These are phyloP conservation scores for Hymenoscyphus salicellus DNA, from an alignment of 2,329 filamentous ascomycete species.

Conservation along the genomic window DNA sequence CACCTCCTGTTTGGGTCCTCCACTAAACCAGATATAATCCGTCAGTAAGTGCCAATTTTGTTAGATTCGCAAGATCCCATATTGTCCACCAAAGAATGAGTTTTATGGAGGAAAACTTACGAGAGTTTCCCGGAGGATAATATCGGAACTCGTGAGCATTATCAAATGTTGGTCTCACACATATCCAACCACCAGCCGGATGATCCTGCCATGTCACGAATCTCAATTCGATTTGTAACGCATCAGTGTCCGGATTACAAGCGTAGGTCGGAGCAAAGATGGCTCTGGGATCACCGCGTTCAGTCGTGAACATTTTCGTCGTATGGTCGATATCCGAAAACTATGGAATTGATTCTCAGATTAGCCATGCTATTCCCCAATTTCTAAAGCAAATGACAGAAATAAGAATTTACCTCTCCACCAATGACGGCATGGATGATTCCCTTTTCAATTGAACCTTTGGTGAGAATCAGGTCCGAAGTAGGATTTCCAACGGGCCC, in stretches of 20 bases:
- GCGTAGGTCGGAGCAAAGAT: conserved; percentile 42
- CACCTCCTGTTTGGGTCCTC: conserved; percentile 9
- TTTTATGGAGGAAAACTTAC: conserved; percentile 27
- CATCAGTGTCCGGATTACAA: conserved; percentile 43
- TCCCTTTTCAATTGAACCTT: conserved; percentile 39
- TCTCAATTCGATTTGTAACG: conserved; percentile 39
- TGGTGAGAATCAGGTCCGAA: conserved; percentile 39
- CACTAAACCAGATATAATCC: not conserved
- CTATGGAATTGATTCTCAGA: conserved; percentile 32
- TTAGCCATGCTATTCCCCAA: not conserved
- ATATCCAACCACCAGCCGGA: conserved; percentile 38
- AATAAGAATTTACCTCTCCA: conserved; percentile 39
- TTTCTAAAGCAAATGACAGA: not conserved
- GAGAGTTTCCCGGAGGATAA: conserved; percentile 41
- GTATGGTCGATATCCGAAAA: conserved; percentile 45
- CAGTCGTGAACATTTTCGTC: conserved; percentile 49
- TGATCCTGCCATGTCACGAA: conserved; percentile 36
- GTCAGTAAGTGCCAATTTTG: not conserved
- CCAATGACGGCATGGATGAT: conserved; percentile 43
- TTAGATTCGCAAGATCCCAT: too few species aligned
- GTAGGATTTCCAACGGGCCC: conserved; percentile 40
- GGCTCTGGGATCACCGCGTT: conserved; percentile 43
- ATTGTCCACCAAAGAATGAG: too few species aligned
- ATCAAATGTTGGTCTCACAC: conserved; percentile 37
- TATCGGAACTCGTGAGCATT: conserved; percentile 45